Percentiles rank a stretch among this genome's conserved stretches.
Evolutionary conservation across 163 green algal species (phyloP).

Genomic region (Prototheca stagnorum): DNA sequence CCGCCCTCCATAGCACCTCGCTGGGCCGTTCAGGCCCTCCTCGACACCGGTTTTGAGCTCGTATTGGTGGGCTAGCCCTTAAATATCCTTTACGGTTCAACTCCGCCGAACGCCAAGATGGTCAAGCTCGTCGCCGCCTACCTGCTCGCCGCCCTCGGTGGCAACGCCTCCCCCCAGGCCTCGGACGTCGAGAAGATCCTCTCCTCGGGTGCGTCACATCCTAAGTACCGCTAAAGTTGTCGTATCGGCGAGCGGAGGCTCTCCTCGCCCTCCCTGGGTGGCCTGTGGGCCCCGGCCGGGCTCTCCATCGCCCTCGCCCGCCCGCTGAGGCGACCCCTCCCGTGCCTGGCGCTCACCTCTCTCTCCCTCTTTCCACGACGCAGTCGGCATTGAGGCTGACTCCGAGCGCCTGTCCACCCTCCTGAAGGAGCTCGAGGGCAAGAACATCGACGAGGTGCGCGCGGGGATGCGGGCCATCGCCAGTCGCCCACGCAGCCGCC

Average conservation of each 20-base stretch:
- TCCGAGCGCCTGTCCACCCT: conserved; percentile 50
- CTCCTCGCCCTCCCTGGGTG: no score
- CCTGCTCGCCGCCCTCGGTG: conserved; percentile 61
- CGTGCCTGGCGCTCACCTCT: no score
- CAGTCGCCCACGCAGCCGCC: no score
- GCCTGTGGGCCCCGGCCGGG: no score
- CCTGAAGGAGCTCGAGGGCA: conserved; percentile 69
- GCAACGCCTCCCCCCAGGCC: conserved; percentile 50
- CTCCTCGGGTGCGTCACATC: conserved; percentile 35
- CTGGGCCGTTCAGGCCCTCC: no score
- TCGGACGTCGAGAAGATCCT: conserved; percentile 73
- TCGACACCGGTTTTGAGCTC: conserved; percentile 1
- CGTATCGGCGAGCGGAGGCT: no score
- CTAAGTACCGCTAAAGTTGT: background rate
- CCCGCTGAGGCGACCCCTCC: no score
- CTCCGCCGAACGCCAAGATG: conserved; percentile 1
- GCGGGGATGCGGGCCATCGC: background rate
- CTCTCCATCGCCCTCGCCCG: no score
- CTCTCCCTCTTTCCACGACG: no score
- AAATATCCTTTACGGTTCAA: conserved; percentile 16
- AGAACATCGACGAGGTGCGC: conserved; percentile 62
- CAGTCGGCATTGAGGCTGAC: conserved; percentile 73
- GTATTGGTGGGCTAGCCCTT: conserved; percentile 5
- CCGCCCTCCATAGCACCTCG: background rate
- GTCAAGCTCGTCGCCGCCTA: conserved; percentile 19